A percentile compares a stretch with the other conserved stretches of the same genome.
Conservation (phyloP, 306 rosid species). For the Elaeagnus macrophylla region DNA sequence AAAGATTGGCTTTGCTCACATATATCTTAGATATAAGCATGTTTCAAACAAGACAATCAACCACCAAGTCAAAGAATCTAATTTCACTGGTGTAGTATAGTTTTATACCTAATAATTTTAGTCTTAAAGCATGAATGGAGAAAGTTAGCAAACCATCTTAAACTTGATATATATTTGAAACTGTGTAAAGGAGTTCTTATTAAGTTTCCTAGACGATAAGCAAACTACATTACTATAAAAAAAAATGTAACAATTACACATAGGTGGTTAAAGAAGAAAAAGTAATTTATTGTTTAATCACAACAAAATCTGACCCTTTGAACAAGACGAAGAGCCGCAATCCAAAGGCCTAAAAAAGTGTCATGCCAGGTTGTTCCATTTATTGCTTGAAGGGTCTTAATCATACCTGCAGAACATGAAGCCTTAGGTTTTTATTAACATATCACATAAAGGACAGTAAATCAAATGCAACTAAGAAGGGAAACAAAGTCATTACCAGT, state of each 20-base stretch:
- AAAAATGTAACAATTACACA: too few relatives aligned
- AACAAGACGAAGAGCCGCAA: slow-evolving; percentile 84
- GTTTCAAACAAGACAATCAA: too few relatives aligned
- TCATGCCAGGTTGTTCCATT: slow-evolving; percentile 93
- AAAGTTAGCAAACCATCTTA: too few relatives aligned
- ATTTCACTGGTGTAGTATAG: too few relatives aligned
- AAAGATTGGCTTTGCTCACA: not conserved
- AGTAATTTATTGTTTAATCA: slow-evolving; percentile 5
- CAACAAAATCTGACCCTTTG: slow-evolving; percentile 65
- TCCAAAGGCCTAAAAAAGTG: slow-evolving; percentile 89
- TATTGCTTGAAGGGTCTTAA: slow-evolving; percentile 86
- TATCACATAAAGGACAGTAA: slow-evolving; percentile 8
- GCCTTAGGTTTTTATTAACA: slow-evolving; percentile 12
- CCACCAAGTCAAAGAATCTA: too few relatives aligned
- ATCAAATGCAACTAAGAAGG: slow-evolving; percentile 8
- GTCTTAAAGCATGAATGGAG: too few relatives aligned
- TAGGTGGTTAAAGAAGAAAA: slow-evolving; percentile 5
- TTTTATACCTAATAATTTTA: too few relatives aligned
- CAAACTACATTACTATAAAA: too few relatives aligned
- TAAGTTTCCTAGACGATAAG: too few relatives aligned
- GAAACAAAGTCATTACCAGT: slow-evolving; percentile 34
- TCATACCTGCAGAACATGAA: slow-evolving; percentile 54
- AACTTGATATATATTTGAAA: too few relatives aligned
- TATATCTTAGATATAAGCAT: too few relatives aligned
- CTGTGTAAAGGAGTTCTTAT: too few relatives aligned